A percentile compares a stretch with the other conserved stretches of the same genome.
Evolutionary conservation across 371 early-diverging fungal species (phyloP).

Genomic region (Chytridiales sp.): DNA sequence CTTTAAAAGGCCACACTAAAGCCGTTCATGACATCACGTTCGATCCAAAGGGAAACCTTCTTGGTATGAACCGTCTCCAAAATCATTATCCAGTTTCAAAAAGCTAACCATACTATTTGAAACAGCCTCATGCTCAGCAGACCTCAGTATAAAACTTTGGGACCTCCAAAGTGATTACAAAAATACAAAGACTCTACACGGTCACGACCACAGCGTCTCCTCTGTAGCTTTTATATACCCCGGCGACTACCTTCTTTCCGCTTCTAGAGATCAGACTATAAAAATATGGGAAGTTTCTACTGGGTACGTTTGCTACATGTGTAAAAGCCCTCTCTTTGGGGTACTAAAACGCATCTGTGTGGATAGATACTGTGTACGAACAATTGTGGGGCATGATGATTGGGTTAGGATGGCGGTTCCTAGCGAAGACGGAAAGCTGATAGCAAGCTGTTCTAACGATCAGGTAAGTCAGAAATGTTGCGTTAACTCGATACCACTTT

Average conservation of each 20-base stretch:
- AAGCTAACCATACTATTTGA: conserved; percentile 1
- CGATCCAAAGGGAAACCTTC: conserved; percentile 84
- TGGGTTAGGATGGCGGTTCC: conserved; percentile 80
- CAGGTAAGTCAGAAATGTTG: conserved; percentile 64
- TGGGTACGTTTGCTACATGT: conserved; percentile 56
- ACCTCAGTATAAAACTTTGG: conserved; percentile 89
- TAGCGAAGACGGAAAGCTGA: conserved; percentile 67
- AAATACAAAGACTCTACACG: conserved; percentile 80
- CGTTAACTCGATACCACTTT: conserved; percentile 1
- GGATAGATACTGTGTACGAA: conserved; percentile 74
- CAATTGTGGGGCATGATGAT: conserved; percentile 75
- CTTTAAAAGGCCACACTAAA: conserved; percentile 92
- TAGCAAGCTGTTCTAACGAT: conserved; percentile 82
- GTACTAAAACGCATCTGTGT: background rate
- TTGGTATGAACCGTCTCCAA: conserved; percentile 41
- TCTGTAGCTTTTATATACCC: conserved; percentile 62
- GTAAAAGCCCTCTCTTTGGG: too few species aligned
- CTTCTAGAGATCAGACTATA: conserved; percentile 85
- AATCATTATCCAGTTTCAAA: conserved; percentile 49
- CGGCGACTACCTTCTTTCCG: conserved; percentile 76
- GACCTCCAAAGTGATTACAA: conserved; percentile 81
- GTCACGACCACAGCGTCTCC: conserved; percentile 91
- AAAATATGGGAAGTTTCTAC: conserved; percentile 86
- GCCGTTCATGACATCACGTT: conserved; percentile 82
- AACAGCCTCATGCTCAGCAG: conserved; percentile 82